Conservation (phyloP, 371 early-diverging fungal genomes). For the Homolaphlyctis polyrhiza region DNA sequence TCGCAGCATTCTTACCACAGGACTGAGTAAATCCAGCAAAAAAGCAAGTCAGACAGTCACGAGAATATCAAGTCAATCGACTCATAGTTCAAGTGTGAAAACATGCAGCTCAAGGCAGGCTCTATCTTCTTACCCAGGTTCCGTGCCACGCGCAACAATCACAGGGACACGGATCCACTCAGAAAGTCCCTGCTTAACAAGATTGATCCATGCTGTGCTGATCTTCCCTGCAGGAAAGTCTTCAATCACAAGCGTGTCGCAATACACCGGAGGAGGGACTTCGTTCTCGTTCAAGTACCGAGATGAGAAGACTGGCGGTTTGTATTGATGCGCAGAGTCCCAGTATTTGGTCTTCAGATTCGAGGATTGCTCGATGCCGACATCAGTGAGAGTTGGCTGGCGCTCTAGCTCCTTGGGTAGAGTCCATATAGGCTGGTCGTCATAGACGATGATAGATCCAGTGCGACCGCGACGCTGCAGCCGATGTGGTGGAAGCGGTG, state of each 20-base stretch:
- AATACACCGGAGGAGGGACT: constrained; percentile 60
- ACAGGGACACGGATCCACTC: constrained; percentile 67
- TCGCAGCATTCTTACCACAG: constrained; percentile 1
- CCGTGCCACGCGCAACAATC: constrained; percentile 61
- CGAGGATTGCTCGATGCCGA: not conserved
- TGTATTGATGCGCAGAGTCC: constrained; percentile 53
- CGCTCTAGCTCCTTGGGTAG: constrained; percentile 15
- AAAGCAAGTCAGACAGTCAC: not conserved
- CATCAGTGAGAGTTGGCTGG: not conserved
- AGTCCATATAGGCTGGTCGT: constrained; percentile 43
- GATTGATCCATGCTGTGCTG: constrained; percentile 67
- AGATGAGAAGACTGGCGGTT: constrained; percentile 49
- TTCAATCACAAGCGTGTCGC: constrained; percentile 57
- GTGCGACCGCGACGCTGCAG: constrained; percentile 30
- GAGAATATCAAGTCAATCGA: not conserved
- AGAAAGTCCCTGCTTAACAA: constrained; percentile 63
- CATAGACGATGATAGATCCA: constrained; percentile 60
- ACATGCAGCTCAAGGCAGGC: not conserved
- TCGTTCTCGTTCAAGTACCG: constrained; percentile 52
- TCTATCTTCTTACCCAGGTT: constrained; percentile 46
- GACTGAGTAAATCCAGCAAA: not conserved
- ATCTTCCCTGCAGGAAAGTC: constrained; percentile 61
- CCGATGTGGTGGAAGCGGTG: not conserved
- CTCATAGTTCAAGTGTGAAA: not conserved
- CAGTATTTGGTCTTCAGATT: constrained; percentile 28